phyloP scores from a whole-genome alignment of 768 basidiomycete species.

The Strobilomyces echinocephalus region DNA sequence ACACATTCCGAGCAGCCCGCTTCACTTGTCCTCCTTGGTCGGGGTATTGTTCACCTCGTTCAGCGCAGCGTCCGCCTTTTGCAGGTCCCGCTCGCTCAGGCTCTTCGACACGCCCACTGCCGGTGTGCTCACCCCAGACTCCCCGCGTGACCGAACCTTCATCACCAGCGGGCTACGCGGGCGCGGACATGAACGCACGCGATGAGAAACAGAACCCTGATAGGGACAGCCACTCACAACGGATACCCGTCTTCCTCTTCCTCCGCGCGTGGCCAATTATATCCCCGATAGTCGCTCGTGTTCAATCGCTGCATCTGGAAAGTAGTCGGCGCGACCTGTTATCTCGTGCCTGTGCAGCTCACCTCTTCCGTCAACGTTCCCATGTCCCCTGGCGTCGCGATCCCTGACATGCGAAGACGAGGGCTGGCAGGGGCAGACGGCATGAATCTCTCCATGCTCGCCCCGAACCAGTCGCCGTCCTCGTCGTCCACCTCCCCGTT shows the following conservation, averaged over 20 bases:
- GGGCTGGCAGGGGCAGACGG: constrained; percentile 89
- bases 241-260: constrained; percentile 92
- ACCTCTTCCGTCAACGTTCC: constrained; percentile 87
- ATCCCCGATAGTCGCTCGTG: constrained; percentile 77
- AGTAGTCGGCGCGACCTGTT: neutral
- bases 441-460: constrained; percentile 62
- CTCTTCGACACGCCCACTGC: constrained; percentile 75
- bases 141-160: constrained; percentile 81
- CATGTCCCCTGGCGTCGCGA: constrained; percentile 90
- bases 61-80: constrained; percentile 83
- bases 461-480: constrained; percentile 33
- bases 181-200: constrained; percentile 4
- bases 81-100: constrained; percentile 82
- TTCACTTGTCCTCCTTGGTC: neutral
- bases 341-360: constrained; percentile 11
- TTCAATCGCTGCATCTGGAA: constrained; percentile 77
- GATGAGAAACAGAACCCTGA: constrained; percentile 5
- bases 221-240: constrained; percentile 52
- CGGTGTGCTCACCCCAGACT: constrained; percentile 79
- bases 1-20: constrained; percentile 12
- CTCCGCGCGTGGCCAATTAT: constrained; percentile 56
- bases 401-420: constrained; percentile 62
- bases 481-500: constrained; percentile 49
- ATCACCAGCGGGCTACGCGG: constrained; percentile 71
- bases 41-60: constrained; percentile 21